Conservation (phyloP, 768 basidiomycete genomes). For the Leccinum pellstonianum region DNA sequence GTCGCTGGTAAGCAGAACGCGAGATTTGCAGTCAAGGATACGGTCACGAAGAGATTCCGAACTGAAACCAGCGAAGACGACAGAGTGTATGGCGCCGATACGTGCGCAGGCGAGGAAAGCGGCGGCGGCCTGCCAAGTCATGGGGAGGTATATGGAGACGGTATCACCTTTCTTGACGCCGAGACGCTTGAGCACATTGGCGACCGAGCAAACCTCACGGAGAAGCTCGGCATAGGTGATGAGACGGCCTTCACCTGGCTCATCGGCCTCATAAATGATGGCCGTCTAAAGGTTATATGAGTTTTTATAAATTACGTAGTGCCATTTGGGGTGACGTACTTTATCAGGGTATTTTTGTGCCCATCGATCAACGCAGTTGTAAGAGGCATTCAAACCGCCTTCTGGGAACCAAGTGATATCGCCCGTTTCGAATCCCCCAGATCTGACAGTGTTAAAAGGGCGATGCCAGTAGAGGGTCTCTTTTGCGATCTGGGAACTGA, state of each 20-base stretch:
- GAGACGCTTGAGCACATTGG: conserved; percentile 86
- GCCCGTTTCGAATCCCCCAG: conserved; percentile 80
- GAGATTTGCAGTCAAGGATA: conserved; percentile 81
- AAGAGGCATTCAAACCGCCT: conserved; percentile 86
- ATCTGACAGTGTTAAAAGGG: conserved; percentile 82
- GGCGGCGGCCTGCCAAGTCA: conserved; percentile 94
- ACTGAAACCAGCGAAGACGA: conserved; percentile 96
- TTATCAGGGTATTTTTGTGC: conserved; percentile 87
- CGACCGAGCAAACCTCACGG: conserved; percentile 83
- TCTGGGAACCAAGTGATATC: conserved; percentile 98
- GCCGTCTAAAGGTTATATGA: conserved; percentile 57
- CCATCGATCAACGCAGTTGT: conserved; percentile 98
- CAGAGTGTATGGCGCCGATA: conserved; percentile 95
- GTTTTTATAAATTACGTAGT: background rate
- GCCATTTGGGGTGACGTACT: conserved; percentile 36
- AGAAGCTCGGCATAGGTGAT: conserved; percentile 85
- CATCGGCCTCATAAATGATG: conserved; percentile 98
- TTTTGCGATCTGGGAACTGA: conserved; percentile 53
- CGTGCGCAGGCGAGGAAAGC: conserved; percentile 98
- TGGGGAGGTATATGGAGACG: conserved; percentile 89
- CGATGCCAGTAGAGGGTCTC: conserved; percentile 84
- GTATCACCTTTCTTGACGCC: conserved; percentile 96
- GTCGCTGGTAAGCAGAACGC: conserved; percentile 93
- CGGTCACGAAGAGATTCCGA: conserved; percentile 94
- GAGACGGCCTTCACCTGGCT: conserved; percentile 75